A percentile compares a stretch with the other conserved stretches of the same genome.
Evolutionary conservation across 257 asterid species (phyloP).

Genomic region (Fraxinus quadrangulata): DNA sequence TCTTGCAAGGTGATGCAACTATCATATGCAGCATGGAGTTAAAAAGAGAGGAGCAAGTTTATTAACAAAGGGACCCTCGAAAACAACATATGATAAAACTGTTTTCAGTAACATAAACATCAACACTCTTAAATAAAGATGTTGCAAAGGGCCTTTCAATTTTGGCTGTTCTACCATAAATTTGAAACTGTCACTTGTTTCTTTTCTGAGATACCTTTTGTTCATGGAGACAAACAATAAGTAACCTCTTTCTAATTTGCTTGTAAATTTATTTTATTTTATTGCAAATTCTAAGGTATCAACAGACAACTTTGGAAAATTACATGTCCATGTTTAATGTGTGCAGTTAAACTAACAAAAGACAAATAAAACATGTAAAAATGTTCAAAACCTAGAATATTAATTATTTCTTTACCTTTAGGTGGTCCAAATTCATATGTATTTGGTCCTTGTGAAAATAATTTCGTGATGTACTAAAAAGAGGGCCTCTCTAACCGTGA

Average conservation of each 20-base stretch:
- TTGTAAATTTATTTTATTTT: not conserved
- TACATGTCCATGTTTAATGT: not conserved
- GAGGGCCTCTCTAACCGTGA: not conserved
- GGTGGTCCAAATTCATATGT: not conserved
- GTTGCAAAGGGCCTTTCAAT: not conserved
- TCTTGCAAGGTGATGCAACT: not conserved
- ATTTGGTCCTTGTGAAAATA: not conserved
- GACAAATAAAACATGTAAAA: not conserved
- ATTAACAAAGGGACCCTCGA: not conserved
- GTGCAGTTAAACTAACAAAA: not conserved
- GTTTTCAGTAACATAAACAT: not conserved
- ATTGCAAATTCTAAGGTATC: not conserved
- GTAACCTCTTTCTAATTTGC: not conserved
- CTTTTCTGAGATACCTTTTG: not conserved
- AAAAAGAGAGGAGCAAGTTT: not conserved
- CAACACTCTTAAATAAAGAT: not conserved
- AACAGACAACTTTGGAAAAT: not conserved
- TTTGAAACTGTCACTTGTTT: not conserved
- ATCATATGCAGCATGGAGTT: not conserved
- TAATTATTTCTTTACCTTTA: not conserved
- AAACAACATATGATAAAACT: not conserved
- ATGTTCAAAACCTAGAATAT: not conserved
- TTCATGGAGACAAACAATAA: not conserved
- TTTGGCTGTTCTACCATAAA: slow-evolving; percentile 3
- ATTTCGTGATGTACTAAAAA: not conserved